Conservation (phyloP, 1,139 yeast genomes). For the Nadsonia commutata region DNA sequence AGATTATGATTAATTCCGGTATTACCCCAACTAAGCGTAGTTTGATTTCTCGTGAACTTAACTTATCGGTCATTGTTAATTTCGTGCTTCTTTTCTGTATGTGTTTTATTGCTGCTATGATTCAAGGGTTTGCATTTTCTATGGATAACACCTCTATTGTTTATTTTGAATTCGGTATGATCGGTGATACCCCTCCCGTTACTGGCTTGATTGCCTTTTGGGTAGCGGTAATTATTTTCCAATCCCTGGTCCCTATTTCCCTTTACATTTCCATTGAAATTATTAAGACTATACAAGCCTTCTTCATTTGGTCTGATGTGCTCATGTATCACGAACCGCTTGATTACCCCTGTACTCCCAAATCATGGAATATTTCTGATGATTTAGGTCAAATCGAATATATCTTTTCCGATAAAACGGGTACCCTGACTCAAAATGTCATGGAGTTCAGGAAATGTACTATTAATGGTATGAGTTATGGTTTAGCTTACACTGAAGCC, state of each 20-base stretch:
- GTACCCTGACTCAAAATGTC: conserved; percentile 88
- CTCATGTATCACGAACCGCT: conserved; percentile 72
- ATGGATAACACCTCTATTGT: conserved; percentile 39
- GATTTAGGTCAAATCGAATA: conserved; percentile 95
- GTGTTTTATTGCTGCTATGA: conserved; percentile 70
- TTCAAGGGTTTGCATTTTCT: conserved; percentile 62
- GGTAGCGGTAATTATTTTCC: conserved; percentile 80
- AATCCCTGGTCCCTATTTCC: conserved; percentile 87
- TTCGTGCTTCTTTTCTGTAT: conserved; percentile 59
- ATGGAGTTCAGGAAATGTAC: conserved; percentile 96
- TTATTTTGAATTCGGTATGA: conserved; percentile 57
- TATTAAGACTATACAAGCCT: conserved; percentile 88
- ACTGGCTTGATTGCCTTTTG: conserved; percentile 79
- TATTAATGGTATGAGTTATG: conserved; percentile 75
- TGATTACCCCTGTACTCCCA: conserved; percentile 92
- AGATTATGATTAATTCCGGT: conserved; percentile 88
- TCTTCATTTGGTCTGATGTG: conserved; percentile 77
- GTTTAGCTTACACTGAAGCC: conserved; percentile 93
- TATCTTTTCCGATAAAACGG: conserved; percentile 91
- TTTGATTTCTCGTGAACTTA: conserved; percentile 69
- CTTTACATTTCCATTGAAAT: conserved; percentile 89
- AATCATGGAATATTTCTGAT: conserved; percentile 93
- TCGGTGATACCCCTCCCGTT: conserved; percentile 50
- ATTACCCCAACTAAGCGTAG: conserved; percentile 81
- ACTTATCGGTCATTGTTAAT: conserved; percentile 66